Evolutionary conservation across 345 rosid genomes (phyloP).

Genomic region (Mercurialis annua): DNA sequence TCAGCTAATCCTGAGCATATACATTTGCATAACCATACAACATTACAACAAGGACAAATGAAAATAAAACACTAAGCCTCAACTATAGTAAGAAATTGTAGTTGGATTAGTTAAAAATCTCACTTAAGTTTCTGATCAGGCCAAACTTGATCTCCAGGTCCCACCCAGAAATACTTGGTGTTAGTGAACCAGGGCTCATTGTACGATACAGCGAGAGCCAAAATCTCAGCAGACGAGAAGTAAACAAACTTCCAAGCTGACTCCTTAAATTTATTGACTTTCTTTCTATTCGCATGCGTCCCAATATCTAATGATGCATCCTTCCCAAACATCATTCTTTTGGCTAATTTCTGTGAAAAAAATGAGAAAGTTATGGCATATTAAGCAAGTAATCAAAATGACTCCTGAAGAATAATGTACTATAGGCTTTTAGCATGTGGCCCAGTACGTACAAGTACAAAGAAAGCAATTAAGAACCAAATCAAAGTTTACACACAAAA

Average conservation of each 20-base stretch:
- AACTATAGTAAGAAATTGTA: background rate
- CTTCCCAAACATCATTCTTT: slow-evolving; percentile 53
- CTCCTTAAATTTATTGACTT: slow-evolving; percentile 79
- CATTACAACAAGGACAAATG: background rate
- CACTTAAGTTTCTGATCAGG: slow-evolving; percentile 83
- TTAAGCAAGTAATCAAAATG: background rate
- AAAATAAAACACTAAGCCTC: background rate
- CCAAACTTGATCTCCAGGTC: slow-evolving; percentile 94
- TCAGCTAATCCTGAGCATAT: slow-evolving; percentile 9
- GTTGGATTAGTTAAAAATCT: slow-evolving; percentile 2
- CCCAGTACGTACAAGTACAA: background rate
- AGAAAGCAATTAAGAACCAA: background rate
- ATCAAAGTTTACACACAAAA: background rate
- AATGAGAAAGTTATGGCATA: background rate
- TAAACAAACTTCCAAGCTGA: slow-evolving; percentile 95
- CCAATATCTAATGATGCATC: slow-evolving; percentile 23
- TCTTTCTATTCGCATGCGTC: slow-evolving; percentile 43
- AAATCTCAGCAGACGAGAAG: slow-evolving; percentile 75
- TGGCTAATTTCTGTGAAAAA: slow-evolving; percentile 56
- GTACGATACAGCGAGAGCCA: slow-evolving; percentile 70
- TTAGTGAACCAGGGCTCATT: slow-evolving; percentile 85
- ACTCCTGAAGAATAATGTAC: background rate
- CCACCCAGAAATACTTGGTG: slow-evolving; percentile 82
- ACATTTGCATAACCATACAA: background rate
- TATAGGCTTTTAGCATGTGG: background rate